Conservation (phyloP, 257 asterid genomes). For the Knoxia roxburghii region DNA sequence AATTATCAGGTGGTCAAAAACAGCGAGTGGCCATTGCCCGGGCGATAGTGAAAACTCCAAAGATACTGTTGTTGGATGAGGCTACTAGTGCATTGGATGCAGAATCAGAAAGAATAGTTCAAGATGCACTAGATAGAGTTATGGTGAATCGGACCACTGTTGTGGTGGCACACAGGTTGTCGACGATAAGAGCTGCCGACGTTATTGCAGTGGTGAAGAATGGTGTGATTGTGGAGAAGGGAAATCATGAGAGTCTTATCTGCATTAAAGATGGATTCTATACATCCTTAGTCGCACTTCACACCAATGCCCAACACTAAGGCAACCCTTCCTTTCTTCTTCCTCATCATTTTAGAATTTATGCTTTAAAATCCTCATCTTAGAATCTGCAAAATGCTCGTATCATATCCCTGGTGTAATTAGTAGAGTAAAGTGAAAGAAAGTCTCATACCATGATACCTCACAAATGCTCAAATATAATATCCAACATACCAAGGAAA, state of each 20-base stretch:
- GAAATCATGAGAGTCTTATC: conserved; percentile 61
- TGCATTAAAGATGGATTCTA: conserved; percentile 60
- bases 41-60: conserved; percentile 68
- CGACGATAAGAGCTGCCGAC: conserved; percentile 75
- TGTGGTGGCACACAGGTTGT: conserved; percentile 78
- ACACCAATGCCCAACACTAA: conserved; percentile 32
- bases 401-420: too few species aligned
- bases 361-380: too few species aligned
- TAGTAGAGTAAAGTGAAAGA: too few species aligned
- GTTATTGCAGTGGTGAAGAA: conserved; percentile 74
- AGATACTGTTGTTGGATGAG: conserved; percentile 74
- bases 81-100: conserved; percentile 85
- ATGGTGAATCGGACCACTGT: conserved; percentile 74
- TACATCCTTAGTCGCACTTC: conserved; percentile 67
- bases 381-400: too few species aligned
- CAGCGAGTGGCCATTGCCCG: conserved; percentile 92
- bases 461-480: too few species aligned
- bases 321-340: neutral
- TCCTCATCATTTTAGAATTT: too few species aligned
- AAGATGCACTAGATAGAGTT: conserved; percentile 73
- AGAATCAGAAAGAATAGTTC: conserved; percentile 75
- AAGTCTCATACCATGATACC: too few species aligned
- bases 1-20: conserved; percentile 84
- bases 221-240: conserved; percentile 73
- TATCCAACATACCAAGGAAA: too few species aligned